A percentile compares a stretch with the other conserved stretches of the same genome.
Evolutionary conservation across 2,329 filamentous ascomycete species (phyloP).

Genomic region (Trematosphaeria pertusa): DNA sequence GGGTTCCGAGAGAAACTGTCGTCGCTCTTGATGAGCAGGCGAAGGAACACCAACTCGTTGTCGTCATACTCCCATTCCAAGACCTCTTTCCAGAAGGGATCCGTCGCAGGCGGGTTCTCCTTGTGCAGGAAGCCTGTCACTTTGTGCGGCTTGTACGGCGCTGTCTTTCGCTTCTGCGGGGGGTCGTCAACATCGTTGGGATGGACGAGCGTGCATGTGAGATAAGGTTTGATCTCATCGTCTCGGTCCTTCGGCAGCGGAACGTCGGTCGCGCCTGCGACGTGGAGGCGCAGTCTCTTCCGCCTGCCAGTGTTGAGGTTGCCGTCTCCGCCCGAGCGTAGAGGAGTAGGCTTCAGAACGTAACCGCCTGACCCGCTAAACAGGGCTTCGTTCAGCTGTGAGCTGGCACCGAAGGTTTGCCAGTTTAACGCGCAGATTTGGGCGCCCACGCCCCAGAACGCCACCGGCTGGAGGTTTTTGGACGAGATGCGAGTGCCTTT

Average conservation of each 20-base stretch:
- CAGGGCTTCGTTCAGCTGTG: conserved; percentile 73
- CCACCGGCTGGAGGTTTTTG: conserved; percentile 67
- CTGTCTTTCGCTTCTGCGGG: conserved; percentile 68
- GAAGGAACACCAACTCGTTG: conserved; percentile 69
- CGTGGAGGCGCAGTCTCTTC: conserved; percentile 63
- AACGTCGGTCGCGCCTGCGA: conserved; percentile 69
- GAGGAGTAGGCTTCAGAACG: conserved; percentile 67
- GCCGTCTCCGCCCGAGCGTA: conserved; percentile 64
- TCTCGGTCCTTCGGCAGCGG: conserved; percentile 60
- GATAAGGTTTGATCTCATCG: conserved; percentile 65
- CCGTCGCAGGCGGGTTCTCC: conserved; percentile 65
- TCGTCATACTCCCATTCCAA: conserved; percentile 74
- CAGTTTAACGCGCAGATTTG: conserved; percentile 75
- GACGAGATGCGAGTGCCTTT: conserved; percentile 74
- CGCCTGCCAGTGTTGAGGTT: conserved; percentile 54
- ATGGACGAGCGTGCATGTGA: conserved; percentile 70
- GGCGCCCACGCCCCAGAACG: conserved; percentile 71
- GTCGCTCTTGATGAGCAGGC: conserved; percentile 72
- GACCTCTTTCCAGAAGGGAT: conserved; percentile 71
- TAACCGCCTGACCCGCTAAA: conserved; percentile 71
- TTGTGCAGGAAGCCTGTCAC: conserved; percentile 62
- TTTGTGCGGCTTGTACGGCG: conserved; percentile 66
- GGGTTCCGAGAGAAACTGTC: conserved; percentile 69
- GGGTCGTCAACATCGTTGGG: conserved; percentile 59
- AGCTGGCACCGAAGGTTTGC: conserved; percentile 70